Percentiles rank a stretch among this genome's conserved stretches.
These are phyloP conservation scores for Daedaleopsis nitida DNA, from an alignment of 768 basidiomycete genomes.

Conservation along the genomic window DNA sequence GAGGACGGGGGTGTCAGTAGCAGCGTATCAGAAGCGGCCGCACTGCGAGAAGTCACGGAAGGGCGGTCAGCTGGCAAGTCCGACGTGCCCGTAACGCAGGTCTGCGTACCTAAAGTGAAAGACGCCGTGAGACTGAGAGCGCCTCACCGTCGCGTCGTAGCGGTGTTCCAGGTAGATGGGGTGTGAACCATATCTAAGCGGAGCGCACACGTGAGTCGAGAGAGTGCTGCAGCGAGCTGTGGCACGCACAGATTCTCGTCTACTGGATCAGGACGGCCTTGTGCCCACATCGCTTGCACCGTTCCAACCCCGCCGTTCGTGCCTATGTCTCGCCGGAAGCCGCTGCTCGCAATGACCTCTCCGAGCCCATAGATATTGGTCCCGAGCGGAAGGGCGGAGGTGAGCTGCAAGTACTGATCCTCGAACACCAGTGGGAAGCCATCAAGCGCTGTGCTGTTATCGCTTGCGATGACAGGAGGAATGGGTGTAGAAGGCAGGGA, in stretches of 20 bases:
- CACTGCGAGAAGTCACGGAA: constrained; percentile 39
- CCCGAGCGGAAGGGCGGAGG: constrained; percentile 63
- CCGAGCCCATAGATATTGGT: constrained; percentile 82
- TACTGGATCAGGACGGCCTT: constrained; percentile 61
- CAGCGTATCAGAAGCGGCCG: constrained; percentile 72
- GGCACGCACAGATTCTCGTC: constrained; percentile 63
- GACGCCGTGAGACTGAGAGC: constrained; percentile 70
- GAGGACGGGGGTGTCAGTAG: constrained; percentile 60
- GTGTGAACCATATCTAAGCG: constrained; percentile 62
- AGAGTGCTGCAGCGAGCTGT: not conserved
- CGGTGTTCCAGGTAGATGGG: constrained; percentile 76
- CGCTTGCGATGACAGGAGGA: constrained; percentile 51
- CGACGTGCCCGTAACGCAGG: not conserved
- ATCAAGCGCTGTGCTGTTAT: constrained; percentile 57
- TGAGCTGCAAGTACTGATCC: constrained; percentile 76
- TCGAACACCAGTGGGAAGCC: constrained; percentile 77
- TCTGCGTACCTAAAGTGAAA: constrained; percentile 63
- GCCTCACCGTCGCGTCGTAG: constrained; percentile 51
- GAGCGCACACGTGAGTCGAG: not conserved
- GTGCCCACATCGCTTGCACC: constrained; percentile 68
- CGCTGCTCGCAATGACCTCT: constrained; percentile 69
- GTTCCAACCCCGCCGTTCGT: constrained; percentile 52
- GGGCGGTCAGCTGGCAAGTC: not conserved
- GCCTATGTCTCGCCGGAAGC: constrained; percentile 64
- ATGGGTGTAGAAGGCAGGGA: constrained; percentile 65